Conservation (phyloP, 345 rosid species). For the Geranium rotundifolium region DNA sequence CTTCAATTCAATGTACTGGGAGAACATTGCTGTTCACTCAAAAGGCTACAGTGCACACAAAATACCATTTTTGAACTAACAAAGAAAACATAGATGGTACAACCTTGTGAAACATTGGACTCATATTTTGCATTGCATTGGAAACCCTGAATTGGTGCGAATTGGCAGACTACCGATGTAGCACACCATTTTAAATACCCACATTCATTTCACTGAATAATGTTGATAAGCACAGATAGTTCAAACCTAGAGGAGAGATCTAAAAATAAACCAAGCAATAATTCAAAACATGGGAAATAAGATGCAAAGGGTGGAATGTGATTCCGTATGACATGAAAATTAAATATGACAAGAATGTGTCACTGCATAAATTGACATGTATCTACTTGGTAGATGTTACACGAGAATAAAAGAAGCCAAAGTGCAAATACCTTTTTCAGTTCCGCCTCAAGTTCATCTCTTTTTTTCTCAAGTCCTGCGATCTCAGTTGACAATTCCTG, state of each 20-base stretch:
- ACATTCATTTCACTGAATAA: too few relatives aligned
- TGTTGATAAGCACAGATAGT: too few relatives aligned
- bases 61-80: not conserved
- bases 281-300: too few relatives aligned
- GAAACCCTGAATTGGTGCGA: too few relatives aligned
- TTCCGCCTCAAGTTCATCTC: slow-evolving; percentile 85
- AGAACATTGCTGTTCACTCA: not conserved
- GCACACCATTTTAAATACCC: too few relatives aligned
- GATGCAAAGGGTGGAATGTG: too few relatives aligned
- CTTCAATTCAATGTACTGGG: not conserved
- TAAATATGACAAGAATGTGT: too few relatives aligned
- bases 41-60: not conserved
- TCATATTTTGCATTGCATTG: not conserved
- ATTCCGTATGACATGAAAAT: too few relatives aligned
- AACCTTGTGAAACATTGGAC: not conserved
- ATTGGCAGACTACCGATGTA: too few relatives aligned
- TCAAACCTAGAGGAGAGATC: too few relatives aligned
- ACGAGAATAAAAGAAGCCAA: slow-evolving; percentile 2
- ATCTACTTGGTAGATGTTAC: not conserved
- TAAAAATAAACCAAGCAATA: too few relatives aligned
- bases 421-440: slow-evolving; percentile 49
- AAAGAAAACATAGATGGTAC: not conserved
- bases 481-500: slow-evolving; percentile 87
- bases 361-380: too few relatives aligned
- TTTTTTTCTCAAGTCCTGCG: slow-evolving; percentile 59